Evolutionary conservation across 352 stramenopile genomes (phyloP), one percentile per base, ranked within the genome.

Genomic region (Phytophthora idaei): DNA sequence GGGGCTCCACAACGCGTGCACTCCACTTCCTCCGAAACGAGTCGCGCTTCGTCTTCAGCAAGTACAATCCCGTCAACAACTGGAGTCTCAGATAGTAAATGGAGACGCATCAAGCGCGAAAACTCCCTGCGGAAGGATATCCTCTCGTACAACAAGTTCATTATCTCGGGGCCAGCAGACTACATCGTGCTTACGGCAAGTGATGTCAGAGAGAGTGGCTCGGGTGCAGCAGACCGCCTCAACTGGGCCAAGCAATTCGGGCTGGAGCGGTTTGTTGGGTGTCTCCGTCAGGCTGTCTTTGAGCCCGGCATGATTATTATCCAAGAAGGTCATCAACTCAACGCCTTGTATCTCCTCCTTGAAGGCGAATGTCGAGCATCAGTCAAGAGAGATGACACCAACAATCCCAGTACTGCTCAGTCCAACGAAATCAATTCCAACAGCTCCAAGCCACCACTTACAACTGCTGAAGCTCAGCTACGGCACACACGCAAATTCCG

Each of bases 281-380:
- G 63, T 54, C 68, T 81, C 4, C 76, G 76, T 0, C 67, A 71
- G 39, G 47, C 46, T 51, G 58, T 72, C 14, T 83, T 80, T 28
- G 73, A 83, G 21, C 51, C 76, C 12, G 71, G 76, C 5, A 41
- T 64, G 3, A 58, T 69, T 37, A 57, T 83, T 14, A 67, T 67
- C 12, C 63, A 45, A 21, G 76, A 81, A 55, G 70, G 67, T 0
- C 61, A 83, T 42, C 42, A 64, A 31, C 60, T 74, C 25, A 56
- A 41, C 5, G 36, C 54, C 15, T 39, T 83, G n/a, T 77, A 74
- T 42, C 59, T 83, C 27, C 61, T 83, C 25, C 59, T 81, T 31
- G 60, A 81, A 63, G 76, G 76, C 15, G 73, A 83, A 21, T 83
- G 76, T 39, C 63, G 71, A 25, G 76, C 76, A 6, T 83, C 64